Percentiles rank a stretch among this genome's conserved stretches.
Evolutionary conservation across 2,329 filamentous ascomycete species (phyloP).

Genomic region (Ilyonectria robusta): DNA sequence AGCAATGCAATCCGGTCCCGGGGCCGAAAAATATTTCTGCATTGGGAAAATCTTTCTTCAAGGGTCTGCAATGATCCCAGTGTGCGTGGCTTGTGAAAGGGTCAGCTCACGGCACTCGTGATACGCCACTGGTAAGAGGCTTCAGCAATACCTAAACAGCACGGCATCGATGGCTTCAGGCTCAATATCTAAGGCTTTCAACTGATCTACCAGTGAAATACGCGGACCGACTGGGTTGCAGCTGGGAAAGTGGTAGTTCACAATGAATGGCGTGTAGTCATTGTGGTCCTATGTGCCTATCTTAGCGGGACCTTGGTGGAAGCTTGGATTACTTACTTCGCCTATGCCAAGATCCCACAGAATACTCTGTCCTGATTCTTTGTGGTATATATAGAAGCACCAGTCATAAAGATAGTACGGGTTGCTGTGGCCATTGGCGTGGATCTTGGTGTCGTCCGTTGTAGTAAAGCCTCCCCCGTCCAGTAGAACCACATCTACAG

Average conservation of each 20-base stretch:
- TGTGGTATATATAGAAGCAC: slow-evolving; percentile 29
- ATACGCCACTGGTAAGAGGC: background rate
- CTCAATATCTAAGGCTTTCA: slow-evolving; percentile 7
- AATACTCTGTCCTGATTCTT: slow-evolving; percentile 1
- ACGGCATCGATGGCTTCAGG: slow-evolving; percentile 11
- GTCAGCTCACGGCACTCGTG: background rate
- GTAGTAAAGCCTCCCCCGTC: slow-evolving; percentile 29
- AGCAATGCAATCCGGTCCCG: slow-evolving; percentile 17
- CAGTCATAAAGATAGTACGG: slow-evolving; percentile 27
- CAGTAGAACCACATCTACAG: slow-evolving; percentile 14
- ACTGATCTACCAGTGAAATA: slow-evolving; percentile 8
- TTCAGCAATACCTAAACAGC: slow-evolving; percentile 18
- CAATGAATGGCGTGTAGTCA: slow-evolving; percentile 24
- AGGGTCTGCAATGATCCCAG: slow-evolving; percentile 29
- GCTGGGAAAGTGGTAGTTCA: slow-evolving; percentile 21
- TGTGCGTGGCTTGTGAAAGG: slow-evolving; percentile 19
- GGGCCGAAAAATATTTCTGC: slow-evolving; percentile 26
- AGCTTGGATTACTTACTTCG: slow-evolving; percentile 6
- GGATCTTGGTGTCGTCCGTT: slow-evolving; percentile 15
- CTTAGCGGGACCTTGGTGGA: background rate
- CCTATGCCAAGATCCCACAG: slow-evolving; percentile 29
- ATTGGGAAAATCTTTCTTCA: slow-evolving; percentile 19
- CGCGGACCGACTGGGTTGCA: slow-evolving; percentile 28
- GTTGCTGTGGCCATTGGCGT: slow-evolving; percentile 8
- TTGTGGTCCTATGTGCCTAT: slow-evolving; percentile 2